These are phyloP conservation scores for Stropharia rugosoannulata DNA, from an alignment of 768 basidiomycete species.

Conservation along the genomic window DNA sequence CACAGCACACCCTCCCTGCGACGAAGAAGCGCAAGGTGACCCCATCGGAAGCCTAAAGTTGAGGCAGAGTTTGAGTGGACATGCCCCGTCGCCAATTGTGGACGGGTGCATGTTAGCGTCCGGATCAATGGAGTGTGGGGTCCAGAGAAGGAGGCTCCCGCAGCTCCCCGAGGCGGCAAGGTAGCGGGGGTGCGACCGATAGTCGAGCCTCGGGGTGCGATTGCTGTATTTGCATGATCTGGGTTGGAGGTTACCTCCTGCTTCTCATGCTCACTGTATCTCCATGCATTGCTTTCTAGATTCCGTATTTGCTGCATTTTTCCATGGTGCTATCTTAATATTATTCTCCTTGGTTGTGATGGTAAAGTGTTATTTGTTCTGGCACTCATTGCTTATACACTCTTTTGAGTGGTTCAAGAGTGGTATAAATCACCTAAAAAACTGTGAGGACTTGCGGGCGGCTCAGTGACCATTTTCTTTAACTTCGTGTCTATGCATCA, in stretches of 20 bases:
- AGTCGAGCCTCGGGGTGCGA: constrained; percentile 32
- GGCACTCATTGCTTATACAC: too few species aligned
- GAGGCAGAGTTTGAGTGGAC: constrained; percentile 57
- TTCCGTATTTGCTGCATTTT: too few species aligned
- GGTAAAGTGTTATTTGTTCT: too few species aligned
- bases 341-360: too few species aligned
- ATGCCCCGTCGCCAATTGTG: constrained; percentile 66
- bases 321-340: too few species aligned
- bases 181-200: constrained; percentile 25
- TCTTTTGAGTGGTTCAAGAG: too few species aligned
- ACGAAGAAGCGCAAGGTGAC: constrained; percentile 21
- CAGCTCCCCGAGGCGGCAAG: constrained; percentile 12
- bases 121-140: constrained; percentile 59
- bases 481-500: too few species aligned
- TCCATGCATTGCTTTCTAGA: too few species aligned
- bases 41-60: constrained; percentile 34
- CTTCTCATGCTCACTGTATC: too few species aligned
- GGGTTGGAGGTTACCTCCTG: neutral
- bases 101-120: constrained; percentile 52
- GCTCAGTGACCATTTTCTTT: too few species aligned
- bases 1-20: constrained; percentile 9
- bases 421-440: too few species aligned
- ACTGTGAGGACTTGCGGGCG: too few species aligned
- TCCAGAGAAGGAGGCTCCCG: constrained; percentile 39
- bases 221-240: constrained; percentile 40